phyloP scores from a whole-genome alignment of 495 filamentous ascomycete species.

The Aspergillus bridgeri region DNA sequence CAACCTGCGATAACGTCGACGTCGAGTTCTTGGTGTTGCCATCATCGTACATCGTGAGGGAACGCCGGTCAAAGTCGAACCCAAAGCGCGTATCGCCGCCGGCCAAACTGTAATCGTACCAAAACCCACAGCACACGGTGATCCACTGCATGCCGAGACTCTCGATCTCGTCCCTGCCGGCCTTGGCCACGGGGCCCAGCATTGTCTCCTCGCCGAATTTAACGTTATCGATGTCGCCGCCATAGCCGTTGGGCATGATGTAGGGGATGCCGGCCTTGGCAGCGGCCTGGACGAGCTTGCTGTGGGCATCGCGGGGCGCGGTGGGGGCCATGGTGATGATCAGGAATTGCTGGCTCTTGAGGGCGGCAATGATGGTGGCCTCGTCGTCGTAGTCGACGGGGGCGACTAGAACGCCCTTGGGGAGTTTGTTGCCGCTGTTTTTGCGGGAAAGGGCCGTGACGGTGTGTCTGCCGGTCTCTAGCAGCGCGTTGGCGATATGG shows the following conservation, averaged over 20 bases:
- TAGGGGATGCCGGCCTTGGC: constrained; percentile 58
- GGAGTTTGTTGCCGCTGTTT: constrained; percentile 40
- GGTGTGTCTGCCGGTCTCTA: constrained; percentile 49
- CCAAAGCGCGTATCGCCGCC: constrained; percentile 34
- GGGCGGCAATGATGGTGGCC: constrained; percentile 42
- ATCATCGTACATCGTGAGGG: constrained; percentile 48
- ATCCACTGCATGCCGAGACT: constrained; percentile 49
- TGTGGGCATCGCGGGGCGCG: constrained; percentile 45
- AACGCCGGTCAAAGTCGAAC: constrained; percentile 44
- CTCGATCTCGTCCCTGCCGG: constrained; percentile 36
- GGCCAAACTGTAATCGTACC: constrained; percentile 53
- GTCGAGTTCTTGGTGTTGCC: constrained; percentile 38
- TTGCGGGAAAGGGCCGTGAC: constrained; percentile 54
- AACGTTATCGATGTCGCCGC: constrained; percentile 31
- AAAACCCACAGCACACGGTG: constrained; percentile 46
- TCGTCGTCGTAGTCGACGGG: constrained; percentile 49
- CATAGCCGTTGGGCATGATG: constrained; percentile 61
- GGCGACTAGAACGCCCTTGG: constrained; percentile 41
- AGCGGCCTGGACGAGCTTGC: constrained; percentile 57
- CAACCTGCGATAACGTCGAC: constrained; percentile 46
- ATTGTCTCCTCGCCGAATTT: constrained; percentile 19
- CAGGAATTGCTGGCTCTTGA: constrained; percentile 54
- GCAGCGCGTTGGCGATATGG: constrained; percentile 46
- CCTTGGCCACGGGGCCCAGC: constrained; percentile 15
- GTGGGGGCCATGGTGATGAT: constrained; percentile 55